Conservation (phyloP, 768 basidiomycete species). For the Rhizopogon salebrosus region DNA sequence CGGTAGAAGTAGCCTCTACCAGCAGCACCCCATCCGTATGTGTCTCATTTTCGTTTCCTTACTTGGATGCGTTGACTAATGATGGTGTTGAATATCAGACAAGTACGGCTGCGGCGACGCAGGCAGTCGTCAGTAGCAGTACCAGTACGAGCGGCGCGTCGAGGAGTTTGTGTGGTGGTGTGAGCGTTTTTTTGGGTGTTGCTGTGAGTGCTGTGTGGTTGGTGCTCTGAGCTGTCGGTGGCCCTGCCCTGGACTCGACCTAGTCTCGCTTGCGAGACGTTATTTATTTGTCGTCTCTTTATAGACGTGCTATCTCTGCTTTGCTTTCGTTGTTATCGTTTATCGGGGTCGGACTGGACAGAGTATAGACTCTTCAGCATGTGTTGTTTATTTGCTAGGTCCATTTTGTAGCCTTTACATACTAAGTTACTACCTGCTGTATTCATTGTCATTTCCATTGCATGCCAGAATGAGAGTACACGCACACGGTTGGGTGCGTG, state of each 20-base stretch:
- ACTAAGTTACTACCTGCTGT: neutral
- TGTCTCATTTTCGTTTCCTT: neutral
- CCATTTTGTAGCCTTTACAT: neutral
- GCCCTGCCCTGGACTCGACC: neutral
- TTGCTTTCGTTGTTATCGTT: neutral
- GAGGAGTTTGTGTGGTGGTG: slow-evolving; percentile 4
- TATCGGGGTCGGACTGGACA: neutral
- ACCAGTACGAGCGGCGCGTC: slow-evolving; percentile 10
- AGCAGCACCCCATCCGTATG: neutral
- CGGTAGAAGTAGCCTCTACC: neutral
- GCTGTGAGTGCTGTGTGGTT: neutral
- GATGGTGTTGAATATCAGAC: too few species aligned
- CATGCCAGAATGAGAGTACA: too few species aligned
- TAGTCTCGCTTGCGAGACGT: neutral
- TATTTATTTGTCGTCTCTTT: neutral
- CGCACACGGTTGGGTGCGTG: too few species aligned
- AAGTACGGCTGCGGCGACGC: neutral
- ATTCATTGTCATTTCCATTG: neutral
- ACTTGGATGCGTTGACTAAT: too few species aligned
- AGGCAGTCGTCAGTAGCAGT: neutral
- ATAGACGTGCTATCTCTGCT: neutral
- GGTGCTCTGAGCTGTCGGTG: neutral
- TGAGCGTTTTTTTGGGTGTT: slow-evolving; percentile 3
- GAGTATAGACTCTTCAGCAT: neutral
- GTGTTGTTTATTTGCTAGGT: neutral